Base-by-base conservation (phyloP, 208 protist genomes). In the Phytomonas sp. region DNA sequence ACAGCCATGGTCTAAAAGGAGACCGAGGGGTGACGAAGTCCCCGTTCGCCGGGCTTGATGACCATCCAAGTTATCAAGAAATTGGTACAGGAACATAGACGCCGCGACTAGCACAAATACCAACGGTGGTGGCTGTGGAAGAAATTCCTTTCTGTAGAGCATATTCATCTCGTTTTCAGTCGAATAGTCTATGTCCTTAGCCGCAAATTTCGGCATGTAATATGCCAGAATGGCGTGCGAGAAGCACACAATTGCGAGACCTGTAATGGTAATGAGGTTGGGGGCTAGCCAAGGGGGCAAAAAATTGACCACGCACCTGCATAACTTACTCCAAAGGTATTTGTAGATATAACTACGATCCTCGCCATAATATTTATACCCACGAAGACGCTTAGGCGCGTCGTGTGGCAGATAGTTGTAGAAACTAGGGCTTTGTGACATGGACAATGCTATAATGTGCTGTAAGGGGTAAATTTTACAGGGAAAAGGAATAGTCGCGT, bases 1-100 rank as follows among this genome's bases (percentile, higher is more conserved):
- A 72, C 89, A 96, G 53, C 89, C 97, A 80, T 98, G 96, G 69
- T 98, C 97, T 72, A 98, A 90, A n/a, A 98, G 81, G 33, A 98
- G 78, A 2, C 97, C 97, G 5, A 98, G 84, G n/a, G 97, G 96
- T 4, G 89, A 96, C 5, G 88, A 89, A 26, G 80, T 95, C 46
- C 81, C 77, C 11, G 94, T 97, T 65, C 92, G 80, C 34, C 93
- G 84, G 0, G 97, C 97, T 64, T 98, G 97, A 60, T 97, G 83
- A 11, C 97, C 97, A 74, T 98, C 97, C 4, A 96, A 74, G 73
- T 97, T 97, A 70, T 98, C 97, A 30, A 98, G 83, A 17, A 96
- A 80, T 80, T 94, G 80, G 66, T 96, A 96, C 17, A 83, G n/a
- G 15, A 96, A 79, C 2, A 97, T 73, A 1, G 68, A 65, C 1